phyloP scores from a whole-genome alignment of 1,284 basidiomycete species.

The Pterulicium gracile region DNA sequence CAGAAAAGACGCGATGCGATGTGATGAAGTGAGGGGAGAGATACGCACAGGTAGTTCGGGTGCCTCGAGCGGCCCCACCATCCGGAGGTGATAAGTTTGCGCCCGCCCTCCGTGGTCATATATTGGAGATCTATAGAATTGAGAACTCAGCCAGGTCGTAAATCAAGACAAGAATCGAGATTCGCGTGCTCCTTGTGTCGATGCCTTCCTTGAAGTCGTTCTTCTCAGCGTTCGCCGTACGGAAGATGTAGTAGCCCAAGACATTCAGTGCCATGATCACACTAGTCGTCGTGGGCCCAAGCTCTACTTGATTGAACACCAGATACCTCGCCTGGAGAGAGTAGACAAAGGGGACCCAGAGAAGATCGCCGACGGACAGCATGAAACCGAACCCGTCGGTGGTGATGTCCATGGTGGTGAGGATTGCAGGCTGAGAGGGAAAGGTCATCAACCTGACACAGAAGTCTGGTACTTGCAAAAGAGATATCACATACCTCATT shows the following conservation, averaged over 20 bases:
- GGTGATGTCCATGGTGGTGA: conserved; percentile 97
- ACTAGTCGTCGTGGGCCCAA: conserved; percentile 54
- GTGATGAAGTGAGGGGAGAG: background rate
- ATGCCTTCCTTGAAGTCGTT: conserved; percentile 88
- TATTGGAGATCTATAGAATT: conserved; percentile 67
- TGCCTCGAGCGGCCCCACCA: conserved; percentile 97
- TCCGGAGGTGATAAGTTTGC: conserved; percentile 86
- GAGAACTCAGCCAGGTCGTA: background rate
- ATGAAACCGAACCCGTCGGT: conserved; percentile 99
- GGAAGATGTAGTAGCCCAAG: conserved; percentile 88
- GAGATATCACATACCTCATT: conserved; percentile 82
- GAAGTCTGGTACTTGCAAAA: conserved; percentile 4
- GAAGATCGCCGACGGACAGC: conserved; percentile 88
- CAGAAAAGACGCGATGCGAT: conserved; percentile 6
- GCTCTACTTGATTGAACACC: conserved; percentile 76
- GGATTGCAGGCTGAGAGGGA: conserved; percentile 54
- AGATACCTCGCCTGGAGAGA: conserved; percentile 91
- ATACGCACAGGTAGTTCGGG: conserved; percentile 79
- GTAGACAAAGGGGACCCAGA: conserved; percentile 95
- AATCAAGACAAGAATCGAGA: conserved; percentile 1
- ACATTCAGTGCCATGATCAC: conserved; percentile 62
- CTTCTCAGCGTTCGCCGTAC: conserved; percentile 86
- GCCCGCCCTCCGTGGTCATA: conserved; percentile 80
- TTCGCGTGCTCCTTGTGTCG: conserved; percentile 77
- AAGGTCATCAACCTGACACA: background rate